Evolutionary conservation across 805 yeast genomes (phyloP), one percentile per base, ranked within the genome.

Genomic region (Priceomyces fermenticarens): DNA sequence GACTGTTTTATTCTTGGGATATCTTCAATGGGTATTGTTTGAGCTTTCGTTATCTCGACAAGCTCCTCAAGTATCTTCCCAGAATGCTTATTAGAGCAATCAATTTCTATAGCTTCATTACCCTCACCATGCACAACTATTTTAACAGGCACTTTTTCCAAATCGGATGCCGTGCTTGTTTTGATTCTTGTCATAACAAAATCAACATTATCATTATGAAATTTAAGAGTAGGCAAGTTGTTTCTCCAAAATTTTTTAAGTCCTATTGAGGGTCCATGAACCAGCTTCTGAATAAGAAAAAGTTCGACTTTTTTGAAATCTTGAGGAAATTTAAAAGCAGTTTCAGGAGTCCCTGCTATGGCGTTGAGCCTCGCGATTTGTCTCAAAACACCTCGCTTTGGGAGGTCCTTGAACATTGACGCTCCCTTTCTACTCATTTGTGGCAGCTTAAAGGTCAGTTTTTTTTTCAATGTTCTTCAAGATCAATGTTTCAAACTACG

Each of bases 231-330:
- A 17, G 93, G 95, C 42, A 89, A 67, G 62, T 80, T 76, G 38
- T 71, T 65, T 51, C 77, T 78, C 93, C 95, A 86, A 63, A 89
- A 87, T 49, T 77, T 75, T 52, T 82, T 78, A 41, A 85, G 77
- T 2, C 90, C 90, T 65, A 75, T 70, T 51, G 83, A 81, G 1
- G 86, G 84, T 31, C 57, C 58, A 40, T 54, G 56, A 35, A 61
- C 62, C 38, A 58, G 65, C 49, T 79, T 80, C 32, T 54, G 53
- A 41, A 63, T 54, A 55, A 84, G 72, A 16, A 77, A 55, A 39
- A 84, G 54, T 50, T 81, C 82, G 29, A 84, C 54, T 41, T 67
- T 66, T 30, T 55, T 51, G 36, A 52, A 46, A 37, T 47, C 44
- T 10, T 59, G 53, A 34, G 55, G 54, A 26, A 64, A 43, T 47